phyloP scores from a whole-genome alignment of 257 asterid species.

The Anisodus acutangulus region DNA sequence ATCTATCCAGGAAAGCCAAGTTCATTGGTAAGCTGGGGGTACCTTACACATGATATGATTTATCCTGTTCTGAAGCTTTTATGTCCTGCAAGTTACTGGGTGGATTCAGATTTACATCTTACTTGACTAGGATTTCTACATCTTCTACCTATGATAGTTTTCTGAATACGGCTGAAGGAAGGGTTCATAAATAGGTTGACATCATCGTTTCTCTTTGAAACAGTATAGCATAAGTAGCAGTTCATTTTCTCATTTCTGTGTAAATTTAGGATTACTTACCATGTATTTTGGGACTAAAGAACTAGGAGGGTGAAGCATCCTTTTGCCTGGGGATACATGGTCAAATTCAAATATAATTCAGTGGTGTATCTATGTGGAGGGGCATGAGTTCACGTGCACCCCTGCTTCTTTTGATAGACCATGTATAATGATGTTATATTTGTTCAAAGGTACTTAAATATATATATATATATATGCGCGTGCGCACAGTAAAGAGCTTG shows the following conservation, averaged over 20 bases:
- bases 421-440: too few species aligned
- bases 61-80: not conserved
- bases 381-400: not conserved
- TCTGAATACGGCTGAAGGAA: not conserved
- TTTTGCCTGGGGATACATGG: not conserved
- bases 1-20: not conserved
- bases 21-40: conserved; percentile 8
- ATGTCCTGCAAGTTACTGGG: not conserved
- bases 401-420: not conserved
- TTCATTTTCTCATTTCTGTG: not conserved
- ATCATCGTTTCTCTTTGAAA: not conserved
- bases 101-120: not conserved
- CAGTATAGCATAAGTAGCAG: not conserved
- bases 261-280: not conserved
- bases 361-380: not conserved
- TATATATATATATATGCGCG: too few species aligned
- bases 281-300: not conserved
- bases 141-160: not conserved
- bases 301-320: not conserved
- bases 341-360: not conserved
- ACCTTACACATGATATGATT: not conserved
- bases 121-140: not conserved
- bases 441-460: too few species aligned
- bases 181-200: not conserved
- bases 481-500: not conserved